Evolutionary conservation across 108 stramenopile species (phyloP).

Genomic region (Epithemia pelagica): DNA sequence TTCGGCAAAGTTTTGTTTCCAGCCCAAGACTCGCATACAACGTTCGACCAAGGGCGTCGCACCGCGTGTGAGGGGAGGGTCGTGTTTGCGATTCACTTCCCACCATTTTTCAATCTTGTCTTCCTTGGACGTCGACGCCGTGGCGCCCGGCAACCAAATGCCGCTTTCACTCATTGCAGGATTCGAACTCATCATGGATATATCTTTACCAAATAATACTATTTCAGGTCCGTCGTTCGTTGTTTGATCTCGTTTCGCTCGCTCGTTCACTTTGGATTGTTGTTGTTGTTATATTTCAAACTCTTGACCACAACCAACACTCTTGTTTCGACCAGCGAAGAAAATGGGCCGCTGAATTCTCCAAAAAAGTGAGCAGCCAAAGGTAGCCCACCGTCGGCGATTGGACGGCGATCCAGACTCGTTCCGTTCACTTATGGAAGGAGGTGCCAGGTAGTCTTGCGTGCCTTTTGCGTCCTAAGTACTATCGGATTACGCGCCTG

Average conservation of each 20-base stretch:
- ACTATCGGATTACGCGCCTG: too few relatives aligned
- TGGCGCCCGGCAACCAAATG: slow-evolving; percentile 36
- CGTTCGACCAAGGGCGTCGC: slow-evolving; percentile 54
- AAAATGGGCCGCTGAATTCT: neutral
- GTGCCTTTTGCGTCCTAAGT: too few relatives aligned
- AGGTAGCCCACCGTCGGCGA: neutral
- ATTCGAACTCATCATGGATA: neutral
- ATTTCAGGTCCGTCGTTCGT: neutral
- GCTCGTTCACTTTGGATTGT: too few relatives aligned
- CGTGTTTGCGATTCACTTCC: slow-evolving; percentile 39
- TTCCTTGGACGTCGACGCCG: slow-evolving; percentile 36
- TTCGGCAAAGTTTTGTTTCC: slow-evolving; percentile 40
- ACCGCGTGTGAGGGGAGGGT: slow-evolving; percentile 37
- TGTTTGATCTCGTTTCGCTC: too few relatives aligned
- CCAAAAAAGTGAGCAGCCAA: neutral
- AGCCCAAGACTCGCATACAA: slow-evolving; percentile 49
- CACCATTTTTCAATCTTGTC: slow-evolving; percentile 49
- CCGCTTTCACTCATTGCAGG: slow-evolving; percentile 19
- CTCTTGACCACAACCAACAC: too few relatives aligned
- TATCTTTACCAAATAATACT: too few relatives aligned
- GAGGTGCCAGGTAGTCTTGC: too few relatives aligned
- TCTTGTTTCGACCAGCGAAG: too few relatives aligned
- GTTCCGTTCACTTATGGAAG: too few relatives aligned
- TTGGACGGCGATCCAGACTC: neutral
- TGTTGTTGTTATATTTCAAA: too few relatives aligned